These are phyloP conservation scores for Toxicodendron radicans DNA, from an alignment of 345 rosid genomes.

Conservation along the genomic window DNA sequence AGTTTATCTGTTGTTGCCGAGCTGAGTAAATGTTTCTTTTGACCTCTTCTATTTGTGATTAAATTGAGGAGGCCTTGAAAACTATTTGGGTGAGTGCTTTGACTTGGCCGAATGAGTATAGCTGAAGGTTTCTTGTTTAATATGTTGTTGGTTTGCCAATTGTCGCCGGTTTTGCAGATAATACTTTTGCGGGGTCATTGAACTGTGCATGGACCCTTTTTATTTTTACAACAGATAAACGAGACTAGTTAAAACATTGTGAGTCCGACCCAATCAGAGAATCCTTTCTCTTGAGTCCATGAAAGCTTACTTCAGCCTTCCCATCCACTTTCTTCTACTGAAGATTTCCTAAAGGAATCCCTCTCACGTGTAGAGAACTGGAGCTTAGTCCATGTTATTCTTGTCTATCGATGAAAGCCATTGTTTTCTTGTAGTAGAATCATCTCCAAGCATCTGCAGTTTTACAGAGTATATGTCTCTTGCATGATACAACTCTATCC, in stretches of 20 bases:
- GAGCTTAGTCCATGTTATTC: slow-evolving; percentile 49
- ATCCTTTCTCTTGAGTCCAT: slow-evolving; percentile 74
- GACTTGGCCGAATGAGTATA: too few relatives aligned
- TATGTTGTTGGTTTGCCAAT: too few relatives aligned
- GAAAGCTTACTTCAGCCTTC: slow-evolving; percentile 65
- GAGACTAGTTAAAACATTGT: slow-evolving; percentile 67
- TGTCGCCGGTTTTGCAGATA: too few relatives aligned
- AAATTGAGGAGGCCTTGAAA: too few relatives aligned
- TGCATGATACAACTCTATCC: slow-evolving; percentile 77
- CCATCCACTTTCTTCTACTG: slow-evolving; percentile 66
- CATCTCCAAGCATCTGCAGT: slow-evolving; percentile 88
- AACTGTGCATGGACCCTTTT: slow-evolving; percentile 91
- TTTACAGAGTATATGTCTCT: slow-evolving; percentile 79
- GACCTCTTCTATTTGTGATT: too few relatives aligned
- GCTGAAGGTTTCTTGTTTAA: too few relatives aligned
- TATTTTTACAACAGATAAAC: slow-evolving; percentile 70
- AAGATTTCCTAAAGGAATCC: slow-evolving; percentile 49
- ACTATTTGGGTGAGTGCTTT: too few relatives aligned
- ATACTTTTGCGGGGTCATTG: too few relatives aligned
- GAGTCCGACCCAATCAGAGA: slow-evolving; percentile 62
- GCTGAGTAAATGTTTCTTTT: too few relatives aligned
- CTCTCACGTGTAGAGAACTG: slow-evolving; percentile 54
- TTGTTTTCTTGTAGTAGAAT: slow-evolving; percentile 53
- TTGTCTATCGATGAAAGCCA: slow-evolving; percentile 63
- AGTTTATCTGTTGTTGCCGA: too few relatives aligned